Conservation (phyloP, 2,329 filamentous ascomycete species). For the Phaeosphaeriaceae sp. region DNA sequence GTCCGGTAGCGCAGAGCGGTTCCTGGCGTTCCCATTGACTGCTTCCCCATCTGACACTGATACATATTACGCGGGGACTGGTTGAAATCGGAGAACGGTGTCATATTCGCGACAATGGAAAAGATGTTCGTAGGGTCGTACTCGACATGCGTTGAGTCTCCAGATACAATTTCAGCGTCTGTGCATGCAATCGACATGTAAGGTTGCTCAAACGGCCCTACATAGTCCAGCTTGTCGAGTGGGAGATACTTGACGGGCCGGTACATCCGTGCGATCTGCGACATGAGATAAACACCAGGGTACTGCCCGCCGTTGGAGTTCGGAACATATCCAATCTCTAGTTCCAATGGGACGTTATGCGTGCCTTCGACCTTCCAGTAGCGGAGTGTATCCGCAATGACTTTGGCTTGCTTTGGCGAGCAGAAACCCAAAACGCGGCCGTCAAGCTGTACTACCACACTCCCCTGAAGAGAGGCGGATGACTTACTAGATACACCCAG, state of each 20-base stretch:
- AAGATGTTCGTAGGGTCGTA: conserved; percentile 95
- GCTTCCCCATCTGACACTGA: conserved; percentile 79
- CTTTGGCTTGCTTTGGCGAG: conserved; percentile 78
- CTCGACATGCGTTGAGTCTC: conserved; percentile 91
- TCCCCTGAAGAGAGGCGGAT: conserved; percentile 80
- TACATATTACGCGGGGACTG: conserved; percentile 99
- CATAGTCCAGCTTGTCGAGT: conserved; percentile 81
- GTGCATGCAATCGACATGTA: conserved; percentile 97
- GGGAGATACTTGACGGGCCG: conserved; percentile 91
- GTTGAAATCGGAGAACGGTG: conserved; percentile 98
- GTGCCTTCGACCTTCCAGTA: conserved; percentile 95
- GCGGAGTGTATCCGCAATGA: conserved; percentile 84
- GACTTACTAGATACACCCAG: conserved; percentile 79
- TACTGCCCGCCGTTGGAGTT: conserved; percentile 91
- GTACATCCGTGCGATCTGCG: conserved; percentile 82
- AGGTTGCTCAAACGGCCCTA: conserved; percentile 93
- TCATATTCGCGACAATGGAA: conserved; percentile 98
- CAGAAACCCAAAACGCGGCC: conserved; percentile 91
- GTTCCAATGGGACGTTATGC: conserved; percentile 77
- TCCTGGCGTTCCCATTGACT: conserved; percentile 96
- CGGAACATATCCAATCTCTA: conserved; percentile 93
- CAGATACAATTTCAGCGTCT: conserved; percentile 85
- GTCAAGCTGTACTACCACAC: conserved; percentile 87
- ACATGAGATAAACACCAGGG: conserved; percentile 93
- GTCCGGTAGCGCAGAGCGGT: conserved; percentile 84